Evolutionary conservation across 2,329 filamentous ascomycete genomes (phyloP).

Genomic region (Fusarium nematophilum): DNA sequence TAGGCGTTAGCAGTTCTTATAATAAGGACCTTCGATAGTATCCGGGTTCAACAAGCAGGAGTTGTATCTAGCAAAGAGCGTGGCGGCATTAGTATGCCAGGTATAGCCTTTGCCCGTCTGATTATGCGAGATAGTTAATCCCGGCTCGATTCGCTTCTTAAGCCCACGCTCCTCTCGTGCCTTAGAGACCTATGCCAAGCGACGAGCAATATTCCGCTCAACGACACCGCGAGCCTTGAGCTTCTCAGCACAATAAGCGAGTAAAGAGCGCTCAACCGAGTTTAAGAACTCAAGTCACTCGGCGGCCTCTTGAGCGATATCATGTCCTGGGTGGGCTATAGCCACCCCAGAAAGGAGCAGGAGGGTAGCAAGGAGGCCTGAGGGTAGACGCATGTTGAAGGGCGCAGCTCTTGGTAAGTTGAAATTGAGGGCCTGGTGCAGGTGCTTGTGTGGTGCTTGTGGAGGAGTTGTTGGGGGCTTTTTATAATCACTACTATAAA

Average conservation of each 20-base stretch:
- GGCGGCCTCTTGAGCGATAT: conserved; percentile 59
- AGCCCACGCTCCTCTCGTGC: conserved; percentile 54
- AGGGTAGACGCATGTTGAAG: conserved; percentile 26
- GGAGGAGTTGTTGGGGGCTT: too few relatives aligned
- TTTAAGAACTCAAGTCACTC: conserved; percentile 59
- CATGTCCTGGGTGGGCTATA: conserved; percentile 61
- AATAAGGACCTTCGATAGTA: conserved; percentile 61
- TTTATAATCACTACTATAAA: too few relatives aligned
- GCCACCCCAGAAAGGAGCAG: conserved; percentile 30
- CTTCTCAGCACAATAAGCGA: conserved; percentile 59
- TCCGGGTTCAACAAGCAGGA: conserved; percentile 62
- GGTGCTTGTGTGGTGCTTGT: too few relatives aligned
- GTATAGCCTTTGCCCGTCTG: conserved; percentile 50
- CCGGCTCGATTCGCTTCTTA: conserved; percentile 47
- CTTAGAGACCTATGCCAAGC: conserved; percentile 54
- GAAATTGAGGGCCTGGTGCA: too few relatives aligned
- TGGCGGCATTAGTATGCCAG: conserved; percentile 44
- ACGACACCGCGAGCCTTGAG: conserved; percentile 60
- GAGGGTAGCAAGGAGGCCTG: conserved; percentile 25
- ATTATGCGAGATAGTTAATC: conserved; percentile 52
- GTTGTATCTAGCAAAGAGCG: conserved; percentile 53
- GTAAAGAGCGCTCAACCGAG: conserved; percentile 53
- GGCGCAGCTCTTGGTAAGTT: too few relatives aligned
- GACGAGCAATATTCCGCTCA: conserved; percentile 57
- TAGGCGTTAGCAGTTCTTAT: conserved; percentile 30